phyloP scores from a whole-genome alignment of 805 yeast genomes.

The Vanderwaltozyma polyspora region DNA sequence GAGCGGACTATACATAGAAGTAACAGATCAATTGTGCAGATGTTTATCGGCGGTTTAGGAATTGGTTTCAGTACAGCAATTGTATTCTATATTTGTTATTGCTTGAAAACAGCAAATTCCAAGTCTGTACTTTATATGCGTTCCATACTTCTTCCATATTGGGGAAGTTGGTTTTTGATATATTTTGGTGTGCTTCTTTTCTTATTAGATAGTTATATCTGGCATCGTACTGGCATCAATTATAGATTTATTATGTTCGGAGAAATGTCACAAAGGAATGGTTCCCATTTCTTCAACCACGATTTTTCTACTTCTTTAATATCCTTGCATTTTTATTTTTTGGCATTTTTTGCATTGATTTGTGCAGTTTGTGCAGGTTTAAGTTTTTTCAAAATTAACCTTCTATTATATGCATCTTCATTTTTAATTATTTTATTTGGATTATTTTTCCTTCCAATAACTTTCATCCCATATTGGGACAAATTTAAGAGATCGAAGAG shows the following conservation, averaged over 20 bases:
- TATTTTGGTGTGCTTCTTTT: slow-evolving; percentile 49
- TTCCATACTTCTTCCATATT: slow-evolving; percentile 59
- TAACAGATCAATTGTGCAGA: slow-evolving; percentile 26
- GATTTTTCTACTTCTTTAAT: slow-evolving; percentile 28
- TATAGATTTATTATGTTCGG: slow-evolving; percentile 72
- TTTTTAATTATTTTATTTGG: slow-evolving; percentile 20
- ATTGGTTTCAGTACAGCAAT: slow-evolving; percentile 55
- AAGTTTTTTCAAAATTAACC: slow-evolving; percentile 56
- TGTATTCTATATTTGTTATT: slow-evolving; percentile 30
- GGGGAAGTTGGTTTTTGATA: slow-evolving; percentile 81
- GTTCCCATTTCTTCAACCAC: slow-evolving; percentile 25
- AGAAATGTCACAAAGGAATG: slow-evolving; percentile 65
- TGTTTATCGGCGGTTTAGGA: slow-evolving; percentile 50
- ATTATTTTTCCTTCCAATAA: slow-evolving; percentile 12
- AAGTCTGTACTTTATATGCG: slow-evolving; percentile 1
- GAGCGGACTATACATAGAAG: slow-evolving; percentile 26
- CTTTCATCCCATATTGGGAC: slow-evolving; percentile 24
- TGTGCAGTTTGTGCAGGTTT: slow-evolving; percentile 61
- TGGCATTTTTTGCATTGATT: slow-evolving; percentile 47
- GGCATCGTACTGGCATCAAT: slow-evolving; percentile 69
- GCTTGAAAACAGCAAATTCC: not conserved
- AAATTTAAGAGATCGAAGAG: slow-evolving; percentile 44
- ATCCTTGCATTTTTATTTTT: slow-evolving; percentile 43
- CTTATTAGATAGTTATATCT: slow-evolving; percentile 57
- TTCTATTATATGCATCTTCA: slow-evolving; percentile 61